These are phyloP conservation scores for Salix viminalis DNA, from an alignment of 345 rosid genomes.

Conservation along the genomic window DNA sequence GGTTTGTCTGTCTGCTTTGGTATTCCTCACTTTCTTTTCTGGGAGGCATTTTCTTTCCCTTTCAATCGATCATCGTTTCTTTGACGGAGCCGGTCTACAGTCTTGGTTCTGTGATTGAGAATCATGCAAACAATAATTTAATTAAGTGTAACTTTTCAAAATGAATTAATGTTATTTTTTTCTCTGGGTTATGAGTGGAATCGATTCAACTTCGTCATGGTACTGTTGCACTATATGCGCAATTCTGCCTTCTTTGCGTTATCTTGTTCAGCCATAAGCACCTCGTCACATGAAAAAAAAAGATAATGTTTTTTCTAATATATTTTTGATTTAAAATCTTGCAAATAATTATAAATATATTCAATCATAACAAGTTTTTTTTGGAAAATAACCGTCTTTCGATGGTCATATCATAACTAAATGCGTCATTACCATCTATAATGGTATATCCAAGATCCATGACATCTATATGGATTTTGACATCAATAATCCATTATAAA, in stretches of 20 bases:
- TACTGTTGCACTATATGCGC: too few species aligned
- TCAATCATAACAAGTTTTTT: conserved; percentile 1
- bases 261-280: conserved; percentile 1
- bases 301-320: neutral
- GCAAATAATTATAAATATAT: neutral
- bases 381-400: neutral
- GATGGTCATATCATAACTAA: neutral
- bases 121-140: too few species aligned
- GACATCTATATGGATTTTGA: neutral
- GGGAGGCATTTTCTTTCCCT: too few species aligned
- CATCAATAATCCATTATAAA: neutral
- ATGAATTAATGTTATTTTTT: too few species aligned
- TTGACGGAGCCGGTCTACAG: too few species aligned
- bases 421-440: neutral
- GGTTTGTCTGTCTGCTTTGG: too few species aligned
- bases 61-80: too few species aligned
- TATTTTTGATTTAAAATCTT: conserved; percentile 3
- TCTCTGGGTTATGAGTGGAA: too few species aligned
- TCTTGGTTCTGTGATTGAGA: too few species aligned
- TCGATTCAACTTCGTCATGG: too few species aligned
- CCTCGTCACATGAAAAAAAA: neutral
- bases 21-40: too few species aligned
- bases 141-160: too few species aligned
- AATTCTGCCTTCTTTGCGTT: neutral
- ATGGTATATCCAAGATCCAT: neutral